These are phyloP conservation scores for Ehretia macrophylla DNA, from an alignment of 257 asterid species.

Conservation along the genomic window DNA sequence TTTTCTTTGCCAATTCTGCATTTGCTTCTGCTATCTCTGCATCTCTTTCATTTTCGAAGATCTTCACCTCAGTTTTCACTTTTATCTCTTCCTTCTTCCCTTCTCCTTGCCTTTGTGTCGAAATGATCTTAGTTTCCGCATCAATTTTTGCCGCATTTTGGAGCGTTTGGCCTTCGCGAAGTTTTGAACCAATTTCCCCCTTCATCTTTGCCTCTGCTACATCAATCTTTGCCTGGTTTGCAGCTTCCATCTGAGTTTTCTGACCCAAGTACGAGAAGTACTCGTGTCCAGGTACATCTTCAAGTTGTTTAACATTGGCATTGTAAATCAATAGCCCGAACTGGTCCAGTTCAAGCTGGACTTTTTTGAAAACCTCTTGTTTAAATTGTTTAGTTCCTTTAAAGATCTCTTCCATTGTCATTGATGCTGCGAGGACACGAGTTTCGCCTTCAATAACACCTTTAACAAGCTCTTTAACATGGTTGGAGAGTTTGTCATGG, in stretches of 20 bases:
- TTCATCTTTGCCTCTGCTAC: conserved; percentile 3
- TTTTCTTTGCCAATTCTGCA: background rate
- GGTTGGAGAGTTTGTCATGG: background rate
- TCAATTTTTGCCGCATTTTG: conserved; percentile 5
- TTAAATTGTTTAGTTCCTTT: background rate
- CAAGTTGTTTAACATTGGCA: conserved; percentile 1
- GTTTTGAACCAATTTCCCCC: background rate
- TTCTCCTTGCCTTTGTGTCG: background rate
- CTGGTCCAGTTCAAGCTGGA: background rate
- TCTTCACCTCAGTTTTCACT: background rate
- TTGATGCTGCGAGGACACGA: background rate
- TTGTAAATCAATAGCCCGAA: background rate
- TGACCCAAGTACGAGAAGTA: background rate
- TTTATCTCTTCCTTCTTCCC: conserved; percentile 2
- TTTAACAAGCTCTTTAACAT: background rate
- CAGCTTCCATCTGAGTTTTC: conserved; percentile 2
- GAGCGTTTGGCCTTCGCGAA: background rate
- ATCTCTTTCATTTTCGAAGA: background rate
- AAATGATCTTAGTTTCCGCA: background rate
- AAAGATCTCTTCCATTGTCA: background rate
- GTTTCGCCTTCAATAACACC: conserved; percentile 1
- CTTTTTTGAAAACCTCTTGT: background rate
- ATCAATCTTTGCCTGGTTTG: conserved; percentile 3
- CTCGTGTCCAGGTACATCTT: background rate
- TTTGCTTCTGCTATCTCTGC: background rate